phyloP scores from a whole-genome alignment of 106 monocot genomes.

The Platanthera zijinensis region DNA sequence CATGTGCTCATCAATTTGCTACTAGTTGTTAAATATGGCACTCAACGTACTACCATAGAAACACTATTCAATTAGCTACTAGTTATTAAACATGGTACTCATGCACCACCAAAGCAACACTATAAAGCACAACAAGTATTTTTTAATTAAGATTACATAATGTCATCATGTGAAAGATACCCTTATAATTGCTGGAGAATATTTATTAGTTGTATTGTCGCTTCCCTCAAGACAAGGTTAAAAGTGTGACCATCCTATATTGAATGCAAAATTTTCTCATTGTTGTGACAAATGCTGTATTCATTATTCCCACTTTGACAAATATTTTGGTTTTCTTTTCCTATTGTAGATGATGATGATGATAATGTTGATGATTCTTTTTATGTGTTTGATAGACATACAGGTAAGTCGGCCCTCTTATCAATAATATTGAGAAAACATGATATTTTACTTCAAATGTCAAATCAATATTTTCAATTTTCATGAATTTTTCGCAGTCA shows the following conservation, averaged over 20 bases:
- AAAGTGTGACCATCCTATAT: background rate
- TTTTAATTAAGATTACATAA: background rate
- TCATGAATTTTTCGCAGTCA: too few species aligned
- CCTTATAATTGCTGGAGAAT: background rate
- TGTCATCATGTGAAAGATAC: background rate
- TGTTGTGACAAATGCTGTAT: too few species aligned
- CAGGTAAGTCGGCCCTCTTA: too few species aligned
- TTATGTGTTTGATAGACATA: too few species aligned
- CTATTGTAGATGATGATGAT: too few species aligned
- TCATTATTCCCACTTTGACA: too few species aligned
- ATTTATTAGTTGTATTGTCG: background rate
- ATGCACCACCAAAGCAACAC: background rate
- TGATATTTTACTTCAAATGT: too few species aligned
- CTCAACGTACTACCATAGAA: too few species aligned
- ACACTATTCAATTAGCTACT: background rate
- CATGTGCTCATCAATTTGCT: background rate
- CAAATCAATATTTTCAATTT: too few species aligned
- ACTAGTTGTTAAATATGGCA: background rate
- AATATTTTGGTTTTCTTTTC: too few species aligned
- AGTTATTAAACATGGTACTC: background rate
- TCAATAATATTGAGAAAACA: too few species aligned
- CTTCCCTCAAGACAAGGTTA: background rate
- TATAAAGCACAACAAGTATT: background rate
- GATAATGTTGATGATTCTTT: too few species aligned
- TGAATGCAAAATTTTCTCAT: background rate